Evolutionary conservation across 1,284 basidiomycete genomes (phyloP), one percentile per base, ranked within the genome.

Genomic region (Papiliotrema laurentii): DNA sequence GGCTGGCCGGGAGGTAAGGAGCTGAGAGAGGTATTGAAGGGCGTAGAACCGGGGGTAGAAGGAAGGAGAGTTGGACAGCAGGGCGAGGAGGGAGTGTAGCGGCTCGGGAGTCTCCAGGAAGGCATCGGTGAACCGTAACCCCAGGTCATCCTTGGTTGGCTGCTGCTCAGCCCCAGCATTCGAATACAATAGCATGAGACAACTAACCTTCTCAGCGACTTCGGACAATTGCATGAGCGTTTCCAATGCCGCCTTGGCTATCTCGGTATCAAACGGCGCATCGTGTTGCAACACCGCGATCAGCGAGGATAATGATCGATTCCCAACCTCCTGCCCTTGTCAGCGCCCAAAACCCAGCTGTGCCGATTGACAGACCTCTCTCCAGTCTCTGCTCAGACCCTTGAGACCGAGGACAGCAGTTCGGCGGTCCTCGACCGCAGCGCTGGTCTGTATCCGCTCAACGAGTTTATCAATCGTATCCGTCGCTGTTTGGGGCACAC

Each of bases 401-500:
- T 97, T 97, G 60, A 98, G 81, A 0, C 90, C 83, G 37, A 97
- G 78, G 9, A 98, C 85, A 0, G 93, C 87, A 18, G 93, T 93
- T 45, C 90, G 82, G 59, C 93, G 80, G 75, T 97, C 94, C 37
- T 92, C 86, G 30, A 92, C 82, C 30, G 88, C 81, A 0, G 87
- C 85, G 2, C 86, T 82, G 13, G 89, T 89, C 26, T 89, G 85
- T 31, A 98, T 83, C 43, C 90, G 79, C 68, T 96, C 91, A 56
- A 86, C 86, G 52, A 97, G 85, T 58, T 86, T 85, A 40, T 82
- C 80, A 61, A 97, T 89, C 18, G 90, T 92, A 53, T 91, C 88
- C 16, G 80, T 76, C 1, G 92, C 81, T 0, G 86, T 87, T 71
- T 96, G 91, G 2, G 84, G 72, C 25, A 63, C 70, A 7, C 66